phyloP scores from a whole-genome alignment of 1,284 basidiomycete genomes.

The Hymenochaete sp. region DNA sequence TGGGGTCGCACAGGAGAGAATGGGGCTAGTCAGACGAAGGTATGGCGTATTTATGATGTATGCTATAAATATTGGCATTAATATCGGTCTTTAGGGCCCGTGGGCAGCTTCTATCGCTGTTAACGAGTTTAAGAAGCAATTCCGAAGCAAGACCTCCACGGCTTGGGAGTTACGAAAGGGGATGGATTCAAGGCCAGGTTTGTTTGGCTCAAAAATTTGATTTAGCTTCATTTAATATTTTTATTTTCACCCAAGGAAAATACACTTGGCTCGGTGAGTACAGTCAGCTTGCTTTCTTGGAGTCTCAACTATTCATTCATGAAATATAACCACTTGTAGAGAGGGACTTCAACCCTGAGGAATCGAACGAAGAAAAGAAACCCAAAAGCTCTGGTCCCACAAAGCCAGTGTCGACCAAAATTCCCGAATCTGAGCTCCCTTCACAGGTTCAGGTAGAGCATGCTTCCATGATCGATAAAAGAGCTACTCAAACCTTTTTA shows the following conservation, averaged over 20 bases:
- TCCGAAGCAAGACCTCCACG: conserved; percentile 45
- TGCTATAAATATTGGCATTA: not conserved
- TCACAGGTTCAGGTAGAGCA: conserved; percentile 39
- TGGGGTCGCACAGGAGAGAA: conserved; percentile 58
- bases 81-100: conserved; percentile 26
- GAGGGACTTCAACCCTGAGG: conserved; percentile 33
- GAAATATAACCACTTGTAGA: conserved; percentile 28
- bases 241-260: conserved; percentile 35
- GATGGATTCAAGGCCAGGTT: conserved; percentile 45
- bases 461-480: not conserved
- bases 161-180: conserved; percentile 45
- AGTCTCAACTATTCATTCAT: not conserved
- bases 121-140: conserved; percentile 51
- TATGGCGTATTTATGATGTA: conserved; percentile 20
- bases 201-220: not conserved
- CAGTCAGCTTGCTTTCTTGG: not conserved
- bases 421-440: conserved; percentile 40
- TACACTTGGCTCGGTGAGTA: conserved; percentile 49
- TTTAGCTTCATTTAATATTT: not conserved
- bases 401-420: conserved; percentile 27
- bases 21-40: conserved; percentile 44
- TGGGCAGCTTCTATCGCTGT: conserved; percentile 33
- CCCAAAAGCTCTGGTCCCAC: conserved; percentile 26
- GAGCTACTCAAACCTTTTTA: not conserved
- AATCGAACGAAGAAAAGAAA: conserved; percentile 11